Percentiles rank a stretch among this genome's conserved stretches.
Evolutionary conservation across 2,329 filamentous ascomycete genomes (phyloP).

Genomic region (Sclerotinia trifoliorum): DNA sequence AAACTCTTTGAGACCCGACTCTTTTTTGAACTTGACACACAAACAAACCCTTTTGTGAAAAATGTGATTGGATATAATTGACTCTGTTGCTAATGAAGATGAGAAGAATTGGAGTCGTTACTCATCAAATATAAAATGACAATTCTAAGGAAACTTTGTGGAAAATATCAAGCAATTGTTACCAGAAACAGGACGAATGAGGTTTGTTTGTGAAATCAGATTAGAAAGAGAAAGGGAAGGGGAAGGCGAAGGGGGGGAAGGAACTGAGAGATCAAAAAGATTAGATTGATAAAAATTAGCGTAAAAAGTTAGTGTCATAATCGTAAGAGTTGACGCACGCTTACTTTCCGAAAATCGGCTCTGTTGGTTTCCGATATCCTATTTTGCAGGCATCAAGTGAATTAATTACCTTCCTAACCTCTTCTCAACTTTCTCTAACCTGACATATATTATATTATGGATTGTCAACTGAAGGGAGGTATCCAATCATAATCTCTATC

Average conservation of each 20-base stretch:
- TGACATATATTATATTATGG: neutral
- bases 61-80: neutral
- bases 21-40: neutral
- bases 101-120: neutral
- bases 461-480: neutral
- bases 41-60: neutral
- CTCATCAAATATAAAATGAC: neutral
- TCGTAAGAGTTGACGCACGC: too few species aligned
- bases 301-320: constrained; percentile 17
- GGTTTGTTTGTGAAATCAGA: constrained; percentile 2
- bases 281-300: constrained; percentile 25
- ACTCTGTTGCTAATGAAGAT: neutral
- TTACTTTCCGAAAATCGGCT: constrained; percentile 21
- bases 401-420: neutral
- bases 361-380: constrained; percentile 6
- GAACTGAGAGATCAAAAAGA: constrained; percentile 21
- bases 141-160: neutral
- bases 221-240: neutral
- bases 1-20: neutral
- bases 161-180: neutral
- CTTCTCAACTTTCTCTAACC: neutral
- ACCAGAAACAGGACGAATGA: neutral
- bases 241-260: neutral
- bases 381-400: constrained; percentile 1
- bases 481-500: constrained; percentile 3